Percentiles rank a stretch among this genome's conserved stretches.
Evolutionary conservation across 345 rosid genomes (phyloP).

Genomic region (Aquilaria sinensis): DNA sequence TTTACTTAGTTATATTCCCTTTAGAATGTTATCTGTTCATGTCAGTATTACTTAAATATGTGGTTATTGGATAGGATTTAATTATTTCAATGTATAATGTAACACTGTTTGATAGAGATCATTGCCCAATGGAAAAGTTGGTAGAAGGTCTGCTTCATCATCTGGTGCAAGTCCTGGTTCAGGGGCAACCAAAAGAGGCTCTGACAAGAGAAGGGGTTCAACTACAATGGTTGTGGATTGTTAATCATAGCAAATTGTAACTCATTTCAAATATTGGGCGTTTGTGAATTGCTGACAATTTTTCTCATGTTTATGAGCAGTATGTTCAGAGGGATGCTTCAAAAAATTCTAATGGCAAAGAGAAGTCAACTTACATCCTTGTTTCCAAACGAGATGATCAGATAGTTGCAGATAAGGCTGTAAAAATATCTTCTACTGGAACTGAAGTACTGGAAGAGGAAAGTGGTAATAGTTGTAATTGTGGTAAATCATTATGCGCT

Average conservation of each 20-base stretch:
- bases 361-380: constrained; percentile 33
- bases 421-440: constrained; percentile 28
- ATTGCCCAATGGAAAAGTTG: constrained; percentile 34
- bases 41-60: no score
- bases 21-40: no score
- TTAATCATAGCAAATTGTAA: neutral
- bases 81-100: neutral
- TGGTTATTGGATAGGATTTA: no score
- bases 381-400: constrained; percentile 44
- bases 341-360: constrained; percentile 37
- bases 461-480: constrained; percentile 33
- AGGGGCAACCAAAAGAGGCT: constrained; percentile 40
- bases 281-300: constrained; percentile 2
- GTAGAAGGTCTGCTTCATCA: constrained; percentile 41
- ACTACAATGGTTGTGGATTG: constrained; percentile 34
- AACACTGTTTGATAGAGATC: constrained; percentile 32
- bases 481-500: no score
- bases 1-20: no score
- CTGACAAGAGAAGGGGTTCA: constrained; percentile 49
- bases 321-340: constrained; percentile 46
- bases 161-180: constrained; percentile 39
- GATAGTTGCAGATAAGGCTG: constrained; percentile 35
- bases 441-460: constrained; percentile 34
- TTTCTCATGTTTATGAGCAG: constrained; percentile 30
- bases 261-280: neutral